Evolutionary conservation across 495 filamentous ascomycete species (phyloP), one percentile per base, ranked within the genome.

Genomic region (Bacidia gigantensis): DNA sequence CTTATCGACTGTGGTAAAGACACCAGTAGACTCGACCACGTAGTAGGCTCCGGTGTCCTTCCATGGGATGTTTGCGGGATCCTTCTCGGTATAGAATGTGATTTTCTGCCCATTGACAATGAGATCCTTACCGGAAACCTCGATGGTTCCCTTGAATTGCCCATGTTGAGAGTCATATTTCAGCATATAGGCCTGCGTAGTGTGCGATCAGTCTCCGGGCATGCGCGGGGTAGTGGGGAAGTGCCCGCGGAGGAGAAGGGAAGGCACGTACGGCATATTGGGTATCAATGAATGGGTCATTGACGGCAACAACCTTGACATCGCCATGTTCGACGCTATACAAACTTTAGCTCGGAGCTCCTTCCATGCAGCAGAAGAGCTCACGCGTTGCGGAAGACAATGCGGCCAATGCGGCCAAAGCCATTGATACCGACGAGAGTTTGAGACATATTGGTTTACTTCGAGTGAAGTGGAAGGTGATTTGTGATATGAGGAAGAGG

Each of bases 261-360:
- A 49, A 25, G 41, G 52, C 82, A n/a, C 89, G 74, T 82, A 95
- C 92, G 68, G 92, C 92, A 72, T 98, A 98, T 71, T 90, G 77
- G 61, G 85, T 77, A 72, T 97, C 92, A 74, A 98, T 98, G 82
- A 98, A 98, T 63, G 92, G 92, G 67, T 98, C 92, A 77, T 98
- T 98, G 76, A 95, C 86, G 58, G 92, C 90, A 60, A 95, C 87
- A 65, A 98, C 76, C 54, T 94, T 76, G 63, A 96, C 82, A 53
- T 88, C 85, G 56, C 72, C 68, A 69, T 87, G 83, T 79, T 87
- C 81, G 61, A 95, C 66, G 67, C 90, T 89, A 69, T 78, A 69
- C 65, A 46, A 41, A 40, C 53, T 41, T 56, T 45, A 49, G 26
- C 42, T 54, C 56, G 40, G 26, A 48, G 47, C 54, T 46, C 52